Conservation (phyloP, 1,139 yeast genomes). For the Lodderomyces oxycetoniae region DNA sequence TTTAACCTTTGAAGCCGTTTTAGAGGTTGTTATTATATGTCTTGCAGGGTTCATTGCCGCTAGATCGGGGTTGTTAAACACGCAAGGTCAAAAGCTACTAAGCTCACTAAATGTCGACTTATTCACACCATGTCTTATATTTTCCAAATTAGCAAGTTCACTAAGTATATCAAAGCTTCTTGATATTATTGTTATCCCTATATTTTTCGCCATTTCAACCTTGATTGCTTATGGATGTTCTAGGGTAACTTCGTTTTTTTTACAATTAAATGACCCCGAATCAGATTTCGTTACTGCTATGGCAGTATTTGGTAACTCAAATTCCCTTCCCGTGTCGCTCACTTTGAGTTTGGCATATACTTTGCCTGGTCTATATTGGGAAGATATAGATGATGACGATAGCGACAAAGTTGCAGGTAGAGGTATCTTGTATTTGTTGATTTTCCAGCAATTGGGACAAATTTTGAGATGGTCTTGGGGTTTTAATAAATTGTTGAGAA, state of each 20-base stretch:
- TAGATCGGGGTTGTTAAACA: conserved; percentile 50
- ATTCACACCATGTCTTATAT: conserved; percentile 81
- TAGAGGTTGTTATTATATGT: conserved; percentile 72
- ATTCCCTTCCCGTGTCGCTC: conserved; percentile 73
- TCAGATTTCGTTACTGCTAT: conserved; percentile 79
- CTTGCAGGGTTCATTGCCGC: conserved; percentile 71
- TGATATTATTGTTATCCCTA: conserved; percentile 69
- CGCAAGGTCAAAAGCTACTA: conserved; percentile 60
- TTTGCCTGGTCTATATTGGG: conserved; percentile 72
- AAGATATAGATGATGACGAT: conserved; percentile 59
- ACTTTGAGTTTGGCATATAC: conserved; percentile 70
- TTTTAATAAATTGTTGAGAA: conserved; percentile 65
- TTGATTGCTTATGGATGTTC: conserved; percentile 57
- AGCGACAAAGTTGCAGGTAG: conserved; percentile 73
- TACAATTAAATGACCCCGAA: conserved; percentile 58
- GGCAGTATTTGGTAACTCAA: conserved; percentile 85
- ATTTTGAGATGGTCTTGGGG: conserved; percentile 90
- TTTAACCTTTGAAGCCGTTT: conserved; percentile 72
- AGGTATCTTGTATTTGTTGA: conserved; percentile 70
- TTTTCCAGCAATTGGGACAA: conserved; percentile 84
- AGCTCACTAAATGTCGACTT: conserved; percentile 70
- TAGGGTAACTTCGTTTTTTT: conserved; percentile 38
- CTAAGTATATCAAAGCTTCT: conserved; percentile 60
- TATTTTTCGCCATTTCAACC: conserved; percentile 64
- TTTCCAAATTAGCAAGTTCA: conserved; percentile 73